Evolutionary conservation across 1,284 basidiomycete species (phyloP).

Genomic region (Volvariella volvacea): DNA sequence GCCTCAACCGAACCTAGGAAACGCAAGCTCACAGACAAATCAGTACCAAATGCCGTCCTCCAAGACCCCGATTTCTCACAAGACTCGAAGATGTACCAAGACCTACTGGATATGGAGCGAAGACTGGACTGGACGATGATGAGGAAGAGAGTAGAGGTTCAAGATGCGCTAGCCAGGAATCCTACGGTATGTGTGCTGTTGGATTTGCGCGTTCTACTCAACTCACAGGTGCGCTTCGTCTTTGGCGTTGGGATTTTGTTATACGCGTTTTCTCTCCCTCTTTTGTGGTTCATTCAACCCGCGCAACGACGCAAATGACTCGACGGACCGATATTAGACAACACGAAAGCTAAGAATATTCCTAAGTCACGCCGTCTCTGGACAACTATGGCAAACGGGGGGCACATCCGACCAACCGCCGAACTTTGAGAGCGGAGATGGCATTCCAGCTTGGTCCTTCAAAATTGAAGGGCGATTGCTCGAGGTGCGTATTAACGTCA

Average conservation of each 20-base stretch:
- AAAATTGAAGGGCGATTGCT: constrained; percentile 86
- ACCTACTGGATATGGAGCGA: constrained; percentile 83
- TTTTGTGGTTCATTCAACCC: constrained; percentile 5
- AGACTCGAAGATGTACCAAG: constrained; percentile 83
- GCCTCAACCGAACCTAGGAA: too few species aligned
- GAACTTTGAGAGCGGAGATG: constrained; percentile 62
- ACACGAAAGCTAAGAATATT: constrained; percentile 86
- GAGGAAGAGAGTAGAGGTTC: constrained; percentile 85
- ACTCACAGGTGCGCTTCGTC: not conserved
- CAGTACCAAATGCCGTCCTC: constrained; percentile 64
- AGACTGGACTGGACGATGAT: constrained; percentile 95
- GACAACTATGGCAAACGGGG: constrained; percentile 77
- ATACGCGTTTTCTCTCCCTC: constrained; percentile 4
- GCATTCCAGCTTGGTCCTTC: constrained; percentile 87
- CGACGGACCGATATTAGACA: too few species aligned
- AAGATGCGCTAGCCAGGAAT: constrained; percentile 66
- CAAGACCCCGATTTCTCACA: constrained; percentile 66
- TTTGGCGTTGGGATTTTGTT: not conserved
- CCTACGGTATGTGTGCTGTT: constrained; percentile 56
- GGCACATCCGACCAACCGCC: constrained; percentile 25
- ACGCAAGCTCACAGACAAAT: constrained; percentile 77
- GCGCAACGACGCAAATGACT: too few species aligned
- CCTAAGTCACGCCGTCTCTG: constrained; percentile 82
- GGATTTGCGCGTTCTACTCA: not conserved
- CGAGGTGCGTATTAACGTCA: constrained; percentile 51